Percentiles rank a stretch among this genome's conserved stretches.
Evolutionary conservation across 495 filamentous ascomycete genomes (phyloP).

Genomic region (Annulohypoxylon nitens): DNA sequence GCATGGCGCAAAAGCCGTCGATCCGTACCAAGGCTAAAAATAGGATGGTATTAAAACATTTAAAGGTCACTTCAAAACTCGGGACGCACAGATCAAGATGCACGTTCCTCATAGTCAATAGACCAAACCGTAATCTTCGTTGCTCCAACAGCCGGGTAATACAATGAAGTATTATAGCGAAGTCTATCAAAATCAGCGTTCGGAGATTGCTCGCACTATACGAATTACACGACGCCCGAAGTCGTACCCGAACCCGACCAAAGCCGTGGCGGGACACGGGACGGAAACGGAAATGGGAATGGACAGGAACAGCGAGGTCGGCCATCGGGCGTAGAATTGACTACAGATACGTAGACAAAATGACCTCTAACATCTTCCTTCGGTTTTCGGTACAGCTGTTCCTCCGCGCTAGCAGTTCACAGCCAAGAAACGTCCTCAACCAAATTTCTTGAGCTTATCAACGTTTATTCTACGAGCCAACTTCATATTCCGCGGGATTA

Average conservation of each 20-base stretch:
- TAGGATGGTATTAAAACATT: no score
- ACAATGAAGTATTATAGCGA: neutral
- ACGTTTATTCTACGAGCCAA: neutral
- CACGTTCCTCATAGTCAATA: neutral
- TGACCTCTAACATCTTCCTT: neutral
- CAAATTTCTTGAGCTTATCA: neutral
- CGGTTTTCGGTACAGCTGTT: slow-evolving; percentile 23
- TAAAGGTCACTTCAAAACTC: neutral
- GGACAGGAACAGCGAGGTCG: neutral
- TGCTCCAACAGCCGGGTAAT: neutral
- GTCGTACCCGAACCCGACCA: slow-evolving; percentile 11
- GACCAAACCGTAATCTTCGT: neutral
- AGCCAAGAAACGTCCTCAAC: neutral
- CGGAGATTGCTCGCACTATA: slow-evolving; percentile 28
- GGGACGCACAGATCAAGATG: neutral
- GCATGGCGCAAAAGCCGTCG: neutral
- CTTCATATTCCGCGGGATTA: slow-evolving; percentile 15
- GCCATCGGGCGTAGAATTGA: neutral
- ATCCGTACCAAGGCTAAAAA: no score
- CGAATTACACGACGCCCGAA: slow-evolving; percentile 17
- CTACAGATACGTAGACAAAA: neutral
- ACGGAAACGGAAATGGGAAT: neutral
- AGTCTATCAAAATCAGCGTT: neutral
- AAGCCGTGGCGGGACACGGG: slow-evolving; percentile 16
- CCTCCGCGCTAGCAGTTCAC: neutral